Conservation (phyloP, 208 protist genomes). For the Wallacemonas collosoma region DNA sequence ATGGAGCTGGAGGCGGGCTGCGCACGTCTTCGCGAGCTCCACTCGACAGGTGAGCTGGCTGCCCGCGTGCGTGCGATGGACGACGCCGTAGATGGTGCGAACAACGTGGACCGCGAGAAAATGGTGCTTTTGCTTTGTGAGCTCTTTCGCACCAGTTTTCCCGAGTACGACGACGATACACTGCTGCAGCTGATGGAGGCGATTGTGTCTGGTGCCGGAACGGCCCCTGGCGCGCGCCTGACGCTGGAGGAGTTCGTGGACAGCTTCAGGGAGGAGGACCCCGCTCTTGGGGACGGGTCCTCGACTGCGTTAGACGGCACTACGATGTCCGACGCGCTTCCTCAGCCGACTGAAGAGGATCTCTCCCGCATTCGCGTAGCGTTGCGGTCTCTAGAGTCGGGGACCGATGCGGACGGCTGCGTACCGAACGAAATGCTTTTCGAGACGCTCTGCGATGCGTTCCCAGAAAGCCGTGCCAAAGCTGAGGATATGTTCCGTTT, state of each 20-base stretch:
- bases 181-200: constrained; percentile 66
- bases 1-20: constrained; percentile 53
- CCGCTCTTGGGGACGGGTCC: constrained; percentile 25
- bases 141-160: constrained; percentile 69
- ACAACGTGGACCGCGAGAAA: constrained; percentile 48
- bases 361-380: constrained; percentile 47
- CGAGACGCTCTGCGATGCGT: constrained; percentile 35
- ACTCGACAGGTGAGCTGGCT: constrained; percentile 67
- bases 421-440: constrained; percentile 44
- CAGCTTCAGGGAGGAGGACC: constrained; percentile 62
- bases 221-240: constrained; percentile 36
- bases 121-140: constrained; percentile 52
- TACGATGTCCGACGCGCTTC: background rate
- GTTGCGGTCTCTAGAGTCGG: constrained; percentile 37
- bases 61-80: constrained; percentile 28
- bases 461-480: constrained; percentile 29
- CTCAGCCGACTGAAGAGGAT: constrained; percentile 40
- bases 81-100: constrained; percentile 18
- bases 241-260: constrained; percentile 72
- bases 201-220: constrained; percentile 56
- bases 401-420: constrained; percentile 35
- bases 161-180: constrained; percentile 62
- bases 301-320: background rate
- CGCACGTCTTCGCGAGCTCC: constrained; percentile 50
- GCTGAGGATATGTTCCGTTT: constrained; percentile 58